Percentiles rank a stretch among this genome's conserved stretches.
phyloP scores from a whole-genome alignment of 345 rosid genomes.

The Raphanus sativus region DNA sequence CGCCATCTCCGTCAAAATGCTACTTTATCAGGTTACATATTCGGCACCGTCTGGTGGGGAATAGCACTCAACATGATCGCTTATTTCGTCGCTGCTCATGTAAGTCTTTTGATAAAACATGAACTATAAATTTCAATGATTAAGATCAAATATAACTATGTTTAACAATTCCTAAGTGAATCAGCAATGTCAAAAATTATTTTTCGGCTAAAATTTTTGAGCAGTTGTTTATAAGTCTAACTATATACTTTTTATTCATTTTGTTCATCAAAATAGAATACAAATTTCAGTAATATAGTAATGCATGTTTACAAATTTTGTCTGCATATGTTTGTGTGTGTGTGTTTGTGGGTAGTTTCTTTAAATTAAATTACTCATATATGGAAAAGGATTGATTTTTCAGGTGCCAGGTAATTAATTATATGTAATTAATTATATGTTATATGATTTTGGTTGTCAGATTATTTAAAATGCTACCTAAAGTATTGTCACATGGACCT shows the following conservation, averaged over 20 bases:
- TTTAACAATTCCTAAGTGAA: background rate
- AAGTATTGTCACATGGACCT: conserved; percentile 34
- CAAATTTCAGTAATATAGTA: background rate
- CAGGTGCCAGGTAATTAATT: background rate
- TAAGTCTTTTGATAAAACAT: conserved; percentile 42
- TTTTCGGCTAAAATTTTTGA: too few species aligned
- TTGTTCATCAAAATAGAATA: background rate
- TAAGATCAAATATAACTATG: too few species aligned
- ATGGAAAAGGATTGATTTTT: background rate
- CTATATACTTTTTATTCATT: background rate
- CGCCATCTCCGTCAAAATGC: conserved; percentile 89
- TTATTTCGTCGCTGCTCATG: conserved; percentile 92
- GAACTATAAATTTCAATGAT: background rate
- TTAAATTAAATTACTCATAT: background rate
- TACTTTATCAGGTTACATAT: conserved; percentile 82
- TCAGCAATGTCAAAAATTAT: too few species aligned
- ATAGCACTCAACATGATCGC: conserved; percentile 90
- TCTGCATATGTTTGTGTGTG: background rate
- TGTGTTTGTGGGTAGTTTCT: background rate
- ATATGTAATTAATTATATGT: background rate
- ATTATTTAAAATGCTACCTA: background rate
- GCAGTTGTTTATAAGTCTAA: background rate
- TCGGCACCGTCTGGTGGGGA: conserved; percentile 99
- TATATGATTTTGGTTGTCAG: background rate
- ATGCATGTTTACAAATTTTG: background rate